Evolutionary conservation across 306 rosid species (phyloP), one percentile per base, ranked within the genome.

Genomic region (Datisca glomerata): DNA sequence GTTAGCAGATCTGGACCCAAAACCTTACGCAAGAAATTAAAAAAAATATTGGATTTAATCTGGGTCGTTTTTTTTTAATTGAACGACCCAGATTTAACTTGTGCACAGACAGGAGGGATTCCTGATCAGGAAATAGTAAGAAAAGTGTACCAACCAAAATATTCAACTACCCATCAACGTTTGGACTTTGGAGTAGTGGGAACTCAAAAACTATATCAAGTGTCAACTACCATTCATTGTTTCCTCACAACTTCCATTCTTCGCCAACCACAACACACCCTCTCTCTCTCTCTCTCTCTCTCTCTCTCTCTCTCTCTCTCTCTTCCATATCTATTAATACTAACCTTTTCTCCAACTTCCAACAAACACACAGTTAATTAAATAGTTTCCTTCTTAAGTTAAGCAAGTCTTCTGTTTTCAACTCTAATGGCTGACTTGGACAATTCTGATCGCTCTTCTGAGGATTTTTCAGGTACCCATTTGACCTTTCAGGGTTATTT

Each of bases 171-270:
- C 87, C 18, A 66, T 58, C 68, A 61, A 62, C 55, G 80, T 55
- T 51, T 5, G 46, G 66, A 58, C 47, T 15, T 6, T 29, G n/a
- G n/a, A n/a, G n/a, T n/a, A n/a, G n/a, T n/a, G n/a, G n/a, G n/a
- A n/a, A n/a, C n/a, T n/a, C n/a, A n/a, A n/a, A n/a, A 59, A 47
- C 5, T 6, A 4, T 41, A 41, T 31, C n/a, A 14, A 31, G 51
- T 43, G 49, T 66, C 87, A 82, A 49, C 94, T 71, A 82, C 94
- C 93, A 49, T 46, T 73, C 82, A 67, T 60, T 67, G 20, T 45
- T 14, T 27, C 14, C 45, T 29, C 58, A 29, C 64, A 47, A 21
- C 48, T 18, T 57, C 47, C 60, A 13, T 34, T 61, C 56, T 51
- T 57, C 51, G 59, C 24, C 19, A 17, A 41, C 46, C n/a, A n/a